Evolutionary conservation across 2,329 filamentous ascomycete genomes (phyloP).

Genomic region (Epichloe elymi): DNA sequence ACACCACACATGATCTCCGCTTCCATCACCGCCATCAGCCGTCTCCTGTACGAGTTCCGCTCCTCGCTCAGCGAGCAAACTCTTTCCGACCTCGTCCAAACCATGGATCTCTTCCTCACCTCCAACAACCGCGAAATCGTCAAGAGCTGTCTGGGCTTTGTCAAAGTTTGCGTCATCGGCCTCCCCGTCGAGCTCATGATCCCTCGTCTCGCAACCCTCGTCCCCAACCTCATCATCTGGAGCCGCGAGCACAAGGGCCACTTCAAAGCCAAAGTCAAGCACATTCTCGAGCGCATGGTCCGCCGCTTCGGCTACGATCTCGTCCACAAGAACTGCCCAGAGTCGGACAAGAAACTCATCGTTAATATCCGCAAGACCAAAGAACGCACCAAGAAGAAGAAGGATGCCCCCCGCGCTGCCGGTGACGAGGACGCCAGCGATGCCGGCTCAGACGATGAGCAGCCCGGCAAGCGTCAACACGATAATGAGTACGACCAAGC

Average conservation of each 20-base stretch:
- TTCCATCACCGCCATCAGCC: conserved; percentile 85
- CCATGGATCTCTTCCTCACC: conserved; percentile 90
- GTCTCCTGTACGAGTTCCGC: conserved; percentile 89
- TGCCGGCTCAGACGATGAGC: conserved; percentile 33
- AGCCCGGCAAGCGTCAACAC: conserved; percentile 43
- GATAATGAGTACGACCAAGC: conserved; percentile 93
- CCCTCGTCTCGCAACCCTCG: conserved; percentile 60
- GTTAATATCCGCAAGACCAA: conserved; percentile 91
- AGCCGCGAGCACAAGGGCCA: conserved; percentile 96
- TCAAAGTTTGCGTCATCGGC: conserved; percentile 88
- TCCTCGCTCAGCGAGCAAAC: conserved; percentile 53
- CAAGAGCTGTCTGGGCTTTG: conserved; percentile 83
- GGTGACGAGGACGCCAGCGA: conserved; percentile 44
- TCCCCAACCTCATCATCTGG: conserved; percentile 91
- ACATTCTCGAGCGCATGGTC: conserved; percentile 90
- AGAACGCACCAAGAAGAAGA: conserved; percentile 82
- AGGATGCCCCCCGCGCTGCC: conserved; percentile 50
- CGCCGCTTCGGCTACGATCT: conserved; percentile 75
- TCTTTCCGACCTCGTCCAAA: conserved; percentile 75
- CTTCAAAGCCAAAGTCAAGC: conserved; percentile 94
- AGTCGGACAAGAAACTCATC: conserved; percentile 79
- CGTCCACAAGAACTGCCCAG: conserved; percentile 70
- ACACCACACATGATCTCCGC: conserved; percentile 97
- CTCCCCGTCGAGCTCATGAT: conserved; percentile 68
- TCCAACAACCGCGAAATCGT: conserved; percentile 97